These are phyloP conservation scores for Saturnispora gosingensis DNA, from an alignment of 805 yeast genomes.

Conservation along the genomic window DNA sequence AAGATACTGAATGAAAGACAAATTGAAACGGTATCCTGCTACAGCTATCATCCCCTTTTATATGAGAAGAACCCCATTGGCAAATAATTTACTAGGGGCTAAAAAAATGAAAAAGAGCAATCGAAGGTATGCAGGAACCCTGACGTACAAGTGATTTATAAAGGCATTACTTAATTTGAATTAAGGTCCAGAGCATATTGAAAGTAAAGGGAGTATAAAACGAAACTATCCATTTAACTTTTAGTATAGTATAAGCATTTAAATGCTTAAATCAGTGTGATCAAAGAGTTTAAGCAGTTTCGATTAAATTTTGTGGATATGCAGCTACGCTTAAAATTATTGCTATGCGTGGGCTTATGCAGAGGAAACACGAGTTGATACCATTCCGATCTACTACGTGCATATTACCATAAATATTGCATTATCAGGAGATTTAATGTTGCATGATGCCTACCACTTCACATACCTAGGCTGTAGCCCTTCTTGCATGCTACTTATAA, in stretches of 20 bases:
- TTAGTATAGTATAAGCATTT: no score
- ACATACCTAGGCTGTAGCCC: background rate
- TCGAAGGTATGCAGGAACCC: background rate
- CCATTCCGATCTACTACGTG: background rate
- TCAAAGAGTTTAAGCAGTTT: background rate
- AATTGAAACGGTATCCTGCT: no score
- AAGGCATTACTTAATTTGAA: background rate
- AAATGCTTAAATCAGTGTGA: no score
- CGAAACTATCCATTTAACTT: no score
- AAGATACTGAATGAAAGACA: no score
- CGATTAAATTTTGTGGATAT: background rate
- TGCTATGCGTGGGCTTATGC: background rate
- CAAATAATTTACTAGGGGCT: background rate
- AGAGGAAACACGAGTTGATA: background rate
- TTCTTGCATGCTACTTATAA: background rate
- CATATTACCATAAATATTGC: background rate
- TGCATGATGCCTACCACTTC: background rate
- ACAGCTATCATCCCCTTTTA: background rate
- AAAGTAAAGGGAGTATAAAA: background rate
- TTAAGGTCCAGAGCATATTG: background rate
- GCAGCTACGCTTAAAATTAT: background rate
- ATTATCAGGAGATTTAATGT: background rate
- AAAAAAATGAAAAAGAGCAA: background rate
- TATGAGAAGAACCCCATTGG: background rate
- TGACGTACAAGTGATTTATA: background rate